Conservation (phyloP, 768 basidiomycete genomes). For the Rubroboletus pulcherrimus region DNA sequence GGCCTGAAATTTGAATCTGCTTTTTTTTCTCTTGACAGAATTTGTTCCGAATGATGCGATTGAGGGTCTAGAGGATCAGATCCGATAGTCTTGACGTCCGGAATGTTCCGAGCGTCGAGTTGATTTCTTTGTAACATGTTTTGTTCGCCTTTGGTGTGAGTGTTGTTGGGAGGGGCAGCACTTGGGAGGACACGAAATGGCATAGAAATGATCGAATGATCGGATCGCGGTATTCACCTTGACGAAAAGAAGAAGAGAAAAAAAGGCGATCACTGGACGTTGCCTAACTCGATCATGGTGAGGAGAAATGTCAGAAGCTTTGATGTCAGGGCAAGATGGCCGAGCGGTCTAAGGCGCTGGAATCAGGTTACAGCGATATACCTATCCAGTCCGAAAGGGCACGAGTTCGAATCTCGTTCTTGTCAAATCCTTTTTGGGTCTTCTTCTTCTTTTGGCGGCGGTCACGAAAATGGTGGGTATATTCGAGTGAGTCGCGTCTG, state of each 20-base stretch:
- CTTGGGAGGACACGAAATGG: neutral
- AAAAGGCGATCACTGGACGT: too few relatives aligned
- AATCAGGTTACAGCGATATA: constrained; percentile 35
- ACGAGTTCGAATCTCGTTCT: constrained; percentile 38
- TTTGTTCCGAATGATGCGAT: neutral
- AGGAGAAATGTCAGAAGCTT: too few relatives aligned
- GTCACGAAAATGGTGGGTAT: too few relatives aligned
- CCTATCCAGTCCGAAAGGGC: constrained; percentile 30
- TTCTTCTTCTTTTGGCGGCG: neutral
- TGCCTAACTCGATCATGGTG: too few relatives aligned
- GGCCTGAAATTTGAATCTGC: neutral
- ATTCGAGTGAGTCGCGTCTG: neutral
- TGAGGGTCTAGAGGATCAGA: neutral
- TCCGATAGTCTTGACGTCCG: neutral
- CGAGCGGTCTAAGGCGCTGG: constrained; percentile 62
- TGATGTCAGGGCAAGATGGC: constrained; percentile 38
- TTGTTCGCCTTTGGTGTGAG: too few relatives aligned
- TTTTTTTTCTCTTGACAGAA: neutral
- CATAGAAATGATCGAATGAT: neutral
- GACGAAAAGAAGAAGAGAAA: too few relatives aligned
- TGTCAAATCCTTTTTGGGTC: constrained; percentile 27
- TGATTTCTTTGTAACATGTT: neutral
- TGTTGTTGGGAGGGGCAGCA: neutral
- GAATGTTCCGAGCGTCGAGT: neutral
- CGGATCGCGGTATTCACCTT: too few relatives aligned